Percentiles rank a stretch among this genome's conserved stretches.
Evolutionary conservation across 106 monocot genomes (phyloP).

Genomic region (Dioscorea dumetorum): DNA sequence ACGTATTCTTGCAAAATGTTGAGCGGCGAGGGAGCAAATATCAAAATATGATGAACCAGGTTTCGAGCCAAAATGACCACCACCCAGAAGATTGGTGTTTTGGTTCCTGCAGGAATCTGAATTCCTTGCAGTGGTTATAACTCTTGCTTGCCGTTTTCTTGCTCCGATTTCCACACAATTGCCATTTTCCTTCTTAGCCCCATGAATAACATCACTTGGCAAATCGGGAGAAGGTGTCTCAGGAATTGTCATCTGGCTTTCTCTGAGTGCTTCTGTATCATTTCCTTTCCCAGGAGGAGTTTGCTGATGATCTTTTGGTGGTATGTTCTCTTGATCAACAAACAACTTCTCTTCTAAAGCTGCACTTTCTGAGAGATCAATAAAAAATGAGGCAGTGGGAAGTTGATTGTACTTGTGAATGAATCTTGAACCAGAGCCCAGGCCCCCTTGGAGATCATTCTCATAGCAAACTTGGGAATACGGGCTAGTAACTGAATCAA

Average conservation of each 20-base stretch:
- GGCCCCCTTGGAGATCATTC: slow-evolving; percentile 18
- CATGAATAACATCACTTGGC: slow-evolving; percentile 43
- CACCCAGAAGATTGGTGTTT: slow-evolving; percentile 28
- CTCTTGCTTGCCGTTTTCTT: slow-evolving; percentile 79
- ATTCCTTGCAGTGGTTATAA: slow-evolving; percentile 28
- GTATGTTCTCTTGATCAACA: slow-evolving; percentile 72
- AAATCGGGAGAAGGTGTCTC: slow-evolving; percentile 97
- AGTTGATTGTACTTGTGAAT: slow-evolving; percentile 28
- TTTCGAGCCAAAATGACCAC: slow-evolving; percentile 37
- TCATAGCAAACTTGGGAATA: slow-evolving; percentile 83
- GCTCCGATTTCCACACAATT: slow-evolving; percentile 45
- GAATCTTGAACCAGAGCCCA: slow-evolving; percentile 17
- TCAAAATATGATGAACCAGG: slow-evolving; percentile 74
- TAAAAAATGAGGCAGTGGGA: slow-evolving; percentile 24
- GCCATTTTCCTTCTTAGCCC: slow-evolving; percentile 62
- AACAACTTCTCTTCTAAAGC: slow-evolving; percentile 17
- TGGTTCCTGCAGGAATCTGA: slow-evolving; percentile 35
- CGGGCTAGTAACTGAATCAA: slow-evolving; percentile 89
- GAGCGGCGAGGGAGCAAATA: slow-evolving; percentile 79
- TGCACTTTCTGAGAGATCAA: slow-evolving; percentile 58
- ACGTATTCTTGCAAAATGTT: slow-evolving; percentile 82
- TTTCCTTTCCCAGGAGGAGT: slow-evolving; percentile 58
- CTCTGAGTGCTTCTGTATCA: slow-evolving; percentile 61
- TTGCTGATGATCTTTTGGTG: slow-evolving; percentile 63
- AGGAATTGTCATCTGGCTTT: slow-evolving; percentile 90